A percentile compares a stretch with the other conserved stretches of the same genome.
Evolutionary conservation across 1,139 yeast genomes (phyloP).

Genomic region (Dujonia santamariae): DNA sequence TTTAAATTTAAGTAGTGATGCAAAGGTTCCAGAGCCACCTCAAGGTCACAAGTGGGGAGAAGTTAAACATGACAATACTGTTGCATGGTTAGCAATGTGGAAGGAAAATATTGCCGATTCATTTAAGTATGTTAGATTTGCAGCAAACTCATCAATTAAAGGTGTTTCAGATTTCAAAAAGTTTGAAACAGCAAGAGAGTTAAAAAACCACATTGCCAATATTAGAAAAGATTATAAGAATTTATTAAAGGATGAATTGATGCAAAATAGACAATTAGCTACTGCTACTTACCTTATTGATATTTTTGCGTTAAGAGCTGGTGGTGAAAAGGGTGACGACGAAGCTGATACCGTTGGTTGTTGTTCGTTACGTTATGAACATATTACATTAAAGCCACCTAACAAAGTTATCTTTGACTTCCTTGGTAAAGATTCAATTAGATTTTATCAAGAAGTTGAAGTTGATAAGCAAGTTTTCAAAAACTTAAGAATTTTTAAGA

Average conservation of each 20-base stretch:
- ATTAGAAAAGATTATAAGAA: constrained; percentile 75
- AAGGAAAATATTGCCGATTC: constrained; percentile 85
- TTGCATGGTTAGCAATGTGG: constrained; percentile 98
- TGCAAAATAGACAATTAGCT: constrained; percentile 90
- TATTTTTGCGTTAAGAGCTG: constrained; percentile 95
- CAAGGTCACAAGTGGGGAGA: constrained; percentile 91
- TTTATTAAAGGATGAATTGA: constrained; percentile 68
- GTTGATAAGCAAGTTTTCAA: constrained; percentile 89
- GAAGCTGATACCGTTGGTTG: constrained; percentile 99
- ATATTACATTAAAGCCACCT: constrained; percentile 82
- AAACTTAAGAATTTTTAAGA: constrained; percentile 81
- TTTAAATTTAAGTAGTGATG: constrained; percentile 72
- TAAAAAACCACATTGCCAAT: constrained; percentile 66
- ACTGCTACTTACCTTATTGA: constrained; percentile 93
- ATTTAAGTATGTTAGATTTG: constrained; percentile 85
- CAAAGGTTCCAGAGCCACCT: constrained; percentile 78
- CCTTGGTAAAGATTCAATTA: constrained; percentile 91
- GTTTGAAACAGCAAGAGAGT: constrained; percentile 88
- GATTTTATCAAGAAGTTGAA: constrained; percentile 89
- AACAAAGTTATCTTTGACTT: constrained; percentile 88
- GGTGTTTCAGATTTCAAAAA: constrained; percentile 90
- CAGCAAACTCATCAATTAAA: constrained; percentile 86
- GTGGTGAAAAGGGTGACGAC: constrained; percentile 96
- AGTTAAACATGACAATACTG: constrained; percentile 82
- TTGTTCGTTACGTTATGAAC: constrained; percentile 89